Percentiles rank a stretch among this genome's conserved stretches.
These are phyloP conservation scores for Fusarium illudens DNA, from an alignment of 2,329 filamentous ascomycete species.

Conservation along the genomic window DNA sequence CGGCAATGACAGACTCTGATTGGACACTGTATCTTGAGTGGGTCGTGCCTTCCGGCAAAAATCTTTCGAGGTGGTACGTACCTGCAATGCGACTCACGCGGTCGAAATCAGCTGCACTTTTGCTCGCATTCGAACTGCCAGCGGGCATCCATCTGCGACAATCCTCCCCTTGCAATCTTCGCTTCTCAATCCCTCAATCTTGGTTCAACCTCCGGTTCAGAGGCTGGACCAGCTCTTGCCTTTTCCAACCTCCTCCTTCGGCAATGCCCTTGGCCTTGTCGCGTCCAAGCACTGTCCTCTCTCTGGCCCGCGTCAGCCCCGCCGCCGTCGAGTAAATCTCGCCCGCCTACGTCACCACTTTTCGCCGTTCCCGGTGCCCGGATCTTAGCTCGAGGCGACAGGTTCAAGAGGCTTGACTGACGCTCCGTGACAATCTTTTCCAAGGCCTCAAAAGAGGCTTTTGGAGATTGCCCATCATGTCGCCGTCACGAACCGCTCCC, in stretches of 20 bases:
- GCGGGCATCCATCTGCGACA: constrained; percentile 1
- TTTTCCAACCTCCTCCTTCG: not conserved
- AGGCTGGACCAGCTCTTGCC: not conserved
- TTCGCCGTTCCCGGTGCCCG: not conserved
- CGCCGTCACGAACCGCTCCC: constrained; percentile 23
- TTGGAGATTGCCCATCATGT: constrained; percentile 24
- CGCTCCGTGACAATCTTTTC: constrained; percentile 6
- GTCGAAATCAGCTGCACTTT: constrained; percentile 23
- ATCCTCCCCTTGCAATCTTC: not conserved
- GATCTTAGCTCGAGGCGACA: constrained; percentile 7
- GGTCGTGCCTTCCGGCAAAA: not conserved
- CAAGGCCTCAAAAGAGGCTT: not conserved
- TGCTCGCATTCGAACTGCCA: constrained; percentile 13
- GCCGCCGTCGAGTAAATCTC: constrained; percentile 27
- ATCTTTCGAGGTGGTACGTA: constrained; percentile 4
- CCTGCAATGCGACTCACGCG: constrained; percentile 14
- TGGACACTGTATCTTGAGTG: not conserved
- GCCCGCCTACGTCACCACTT: constrained; percentile 31
- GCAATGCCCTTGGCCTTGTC: constrained; percentile 21
- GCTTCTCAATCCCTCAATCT: constrained; percentile 3
- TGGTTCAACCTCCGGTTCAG: not conserved
- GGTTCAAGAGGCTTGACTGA: not conserved
- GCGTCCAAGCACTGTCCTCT: constrained; percentile 25
- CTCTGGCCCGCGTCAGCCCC: constrained; percentile 34
- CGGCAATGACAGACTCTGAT: not conserved